Conservation (phyloP, 805 yeast genomes). For the Cyberlindnera samutprakarnensis region DNA sequence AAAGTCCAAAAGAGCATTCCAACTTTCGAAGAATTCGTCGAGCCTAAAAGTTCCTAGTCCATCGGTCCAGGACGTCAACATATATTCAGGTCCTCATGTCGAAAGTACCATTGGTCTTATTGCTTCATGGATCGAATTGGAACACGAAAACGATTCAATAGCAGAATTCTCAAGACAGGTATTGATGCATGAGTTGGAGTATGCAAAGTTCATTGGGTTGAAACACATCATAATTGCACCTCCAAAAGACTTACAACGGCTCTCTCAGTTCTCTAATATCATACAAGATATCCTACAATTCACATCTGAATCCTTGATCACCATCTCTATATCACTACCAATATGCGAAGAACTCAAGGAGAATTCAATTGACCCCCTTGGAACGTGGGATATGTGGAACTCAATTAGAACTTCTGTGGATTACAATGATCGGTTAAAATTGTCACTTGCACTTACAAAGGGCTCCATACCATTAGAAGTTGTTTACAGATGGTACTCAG, state of each 20-base stretch:
- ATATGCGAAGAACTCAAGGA: constrained; percentile 35
- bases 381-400: constrained; percentile 75
- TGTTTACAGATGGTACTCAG: constrained; percentile 58
- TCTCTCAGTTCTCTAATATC: constrained; percentile 42
- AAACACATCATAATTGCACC: constrained; percentile 53
- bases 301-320: constrained; percentile 20
- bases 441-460: constrained; percentile 70
- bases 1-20: constrained; percentile 31
- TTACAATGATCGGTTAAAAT: constrained; percentile 50
- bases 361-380: constrained; percentile 26
- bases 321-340: constrained; percentile 40
- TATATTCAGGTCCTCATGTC: constrained; percentile 35
- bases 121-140: constrained; percentile 67
- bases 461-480: constrained; percentile 42
- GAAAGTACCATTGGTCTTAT: constrained; percentile 44
- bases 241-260: constrained; percentile 47
- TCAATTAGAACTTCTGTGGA: constrained; percentile 49
- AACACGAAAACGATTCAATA: constrained; percentile 39
- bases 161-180: constrained; percentile 52
- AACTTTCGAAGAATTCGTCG: constrained; percentile 21
- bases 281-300: constrained; percentile 27
- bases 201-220: constrained; percentile 54
- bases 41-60: constrained; percentile 33
- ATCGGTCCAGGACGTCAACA: constrained; percentile 31
- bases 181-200: constrained; percentile 47